These are phyloP conservation scores for Aegilops longissima DNA, from an alignment of 176 grass and related monocot species.

Conservation along the genomic window DNA sequence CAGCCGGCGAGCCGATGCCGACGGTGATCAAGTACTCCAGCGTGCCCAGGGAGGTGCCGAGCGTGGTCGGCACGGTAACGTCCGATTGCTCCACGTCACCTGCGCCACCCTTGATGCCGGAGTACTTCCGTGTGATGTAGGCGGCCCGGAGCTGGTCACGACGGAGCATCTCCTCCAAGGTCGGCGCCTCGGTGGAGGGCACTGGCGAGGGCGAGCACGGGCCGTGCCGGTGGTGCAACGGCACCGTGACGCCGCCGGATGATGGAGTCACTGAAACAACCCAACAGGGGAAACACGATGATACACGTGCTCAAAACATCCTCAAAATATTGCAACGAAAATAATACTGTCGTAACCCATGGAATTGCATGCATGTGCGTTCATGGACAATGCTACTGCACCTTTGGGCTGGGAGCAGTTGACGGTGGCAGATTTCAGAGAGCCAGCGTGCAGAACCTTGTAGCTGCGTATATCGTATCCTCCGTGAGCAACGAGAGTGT, in stretches of 20 bases:
- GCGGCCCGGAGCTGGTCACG: constrained; percentile 47
- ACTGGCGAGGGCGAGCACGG: constrained; percentile 66
- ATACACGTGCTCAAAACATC: not conserved
- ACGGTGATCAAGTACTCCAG: constrained; percentile 55
- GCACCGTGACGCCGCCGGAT: not conserved
- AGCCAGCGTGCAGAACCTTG: too few relatives aligned
- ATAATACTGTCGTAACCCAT: too few relatives aligned
- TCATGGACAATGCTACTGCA: not conserved
- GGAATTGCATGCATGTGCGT: too few relatives aligned
- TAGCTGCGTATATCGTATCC: not conserved
- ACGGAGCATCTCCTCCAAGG: constrained; percentile 38
- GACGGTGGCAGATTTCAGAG: not conserved
- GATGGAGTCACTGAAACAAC: not conserved
- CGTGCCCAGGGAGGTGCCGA: constrained; percentile 7
- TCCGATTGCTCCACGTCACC: not conserved
- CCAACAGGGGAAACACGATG: not conserved
- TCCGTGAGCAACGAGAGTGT: not conserved
- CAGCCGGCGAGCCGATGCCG: constrained; percentile 38
- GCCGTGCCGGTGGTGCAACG: constrained; percentile 53
- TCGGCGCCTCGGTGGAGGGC: not conserved
- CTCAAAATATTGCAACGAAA: too few relatives aligned
- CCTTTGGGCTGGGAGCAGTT: constrained; percentile 21
- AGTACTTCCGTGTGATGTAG: constrained; percentile 30
- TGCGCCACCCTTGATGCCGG: not conserved
- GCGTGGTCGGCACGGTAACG: constrained; percentile 15